Evolutionary conservation across 1,139 yeast species (phyloP), one percentile per base, ranked within the genome.

Genomic region (Lodderomyces oxycetoniae): DNA sequence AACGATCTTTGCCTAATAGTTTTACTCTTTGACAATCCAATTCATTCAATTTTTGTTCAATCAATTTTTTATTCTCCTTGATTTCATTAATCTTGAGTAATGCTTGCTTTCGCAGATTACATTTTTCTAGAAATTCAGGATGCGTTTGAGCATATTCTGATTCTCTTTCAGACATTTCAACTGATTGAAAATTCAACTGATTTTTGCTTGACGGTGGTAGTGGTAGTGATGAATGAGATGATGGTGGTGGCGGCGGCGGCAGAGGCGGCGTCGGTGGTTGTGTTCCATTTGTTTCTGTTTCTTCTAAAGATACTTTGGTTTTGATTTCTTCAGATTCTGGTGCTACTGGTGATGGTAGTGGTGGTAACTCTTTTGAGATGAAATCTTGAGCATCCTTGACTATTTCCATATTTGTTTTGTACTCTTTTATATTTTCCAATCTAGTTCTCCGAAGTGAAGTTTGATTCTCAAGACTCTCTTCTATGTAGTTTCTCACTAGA

Each of bases 1-100:
- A 74, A 36, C 95, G 67, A 55, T 91, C 99, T 43, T 79, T 74
- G 4, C 99, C 99, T 19, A 91, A 61, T 32, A 77, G 67, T 39
- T 76, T 75, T 29, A 88, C 72, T 40, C 98, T 63, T 53, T 88
- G 96, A 42, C 84, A 71, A 50, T 89, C 96, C 33, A 77, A 60
- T 47, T 80, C 87, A 31, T 72, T 69, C 25, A 83, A 57, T 38
- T 73, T 63, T 41, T 63, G 67, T 48, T 83, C 93, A 26, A 79
- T 55, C 21, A 62, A 64, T 33, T 63, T 61, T 49, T 74, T 77
- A 22, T 68, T 67, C 5, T 52, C 49, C 39, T 74, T 72, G 14
- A 71, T 48, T 25, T 61, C 66, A 29, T 71, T 73, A 7, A 77
- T 56, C 32, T 63, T 61, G 11, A 52, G 41, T 28, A 74, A 47